These are phyloP conservation scores for Claviceps lovelessii DNA, from an alignment of 2,329 filamentous ascomycete genomes.

Conservation along the genomic window DNA sequence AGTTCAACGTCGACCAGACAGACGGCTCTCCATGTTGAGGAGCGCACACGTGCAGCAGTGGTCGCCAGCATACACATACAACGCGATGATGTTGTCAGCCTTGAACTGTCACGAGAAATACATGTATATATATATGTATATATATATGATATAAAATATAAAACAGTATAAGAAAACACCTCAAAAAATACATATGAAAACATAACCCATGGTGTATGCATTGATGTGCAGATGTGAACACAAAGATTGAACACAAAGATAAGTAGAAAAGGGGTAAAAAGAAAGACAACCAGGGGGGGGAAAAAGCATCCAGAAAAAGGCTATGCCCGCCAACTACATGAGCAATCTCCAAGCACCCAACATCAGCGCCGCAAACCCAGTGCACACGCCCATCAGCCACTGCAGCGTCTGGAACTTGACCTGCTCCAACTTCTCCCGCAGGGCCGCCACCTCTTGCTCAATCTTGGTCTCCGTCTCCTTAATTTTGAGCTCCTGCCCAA, in stretches of 20 bases:
- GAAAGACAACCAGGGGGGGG: background rate
- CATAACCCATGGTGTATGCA: too few relatives aligned
- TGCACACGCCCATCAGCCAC: slow-evolving; percentile 85
- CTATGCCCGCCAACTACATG: slow-evolving; percentile 30
- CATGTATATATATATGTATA: too few relatives aligned
- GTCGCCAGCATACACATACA: too few relatives aligned
- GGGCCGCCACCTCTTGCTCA: slow-evolving; percentile 85
- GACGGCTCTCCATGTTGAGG: too few relatives aligned
- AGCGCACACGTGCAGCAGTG: too few relatives aligned
- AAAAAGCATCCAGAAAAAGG: background rate
- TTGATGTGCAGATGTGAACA: background rate
- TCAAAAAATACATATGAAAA: background rate
- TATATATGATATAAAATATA: too few relatives aligned
- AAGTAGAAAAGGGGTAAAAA: background rate
- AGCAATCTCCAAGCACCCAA: slow-evolving; percentile 57
- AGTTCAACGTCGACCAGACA: too few relatives aligned
- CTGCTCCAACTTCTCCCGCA: slow-evolving; percentile 84
- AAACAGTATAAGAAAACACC: background rate
- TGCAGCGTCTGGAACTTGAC: slow-evolving; percentile 97
- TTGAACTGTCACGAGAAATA: too few relatives aligned
- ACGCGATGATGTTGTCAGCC: too few relatives aligned
- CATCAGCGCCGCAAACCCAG: slow-evolving; percentile 50
- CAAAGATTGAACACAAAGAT: too few relatives aligned
- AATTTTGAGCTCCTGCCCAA: slow-evolving; percentile 91
- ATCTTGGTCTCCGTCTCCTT: slow-evolving; percentile 98